These are phyloP conservation scores for Umbelopsis vinacea DNA, from an alignment of 192 early-diverging fungal genomes.

Conservation along the genomic window DNA sequence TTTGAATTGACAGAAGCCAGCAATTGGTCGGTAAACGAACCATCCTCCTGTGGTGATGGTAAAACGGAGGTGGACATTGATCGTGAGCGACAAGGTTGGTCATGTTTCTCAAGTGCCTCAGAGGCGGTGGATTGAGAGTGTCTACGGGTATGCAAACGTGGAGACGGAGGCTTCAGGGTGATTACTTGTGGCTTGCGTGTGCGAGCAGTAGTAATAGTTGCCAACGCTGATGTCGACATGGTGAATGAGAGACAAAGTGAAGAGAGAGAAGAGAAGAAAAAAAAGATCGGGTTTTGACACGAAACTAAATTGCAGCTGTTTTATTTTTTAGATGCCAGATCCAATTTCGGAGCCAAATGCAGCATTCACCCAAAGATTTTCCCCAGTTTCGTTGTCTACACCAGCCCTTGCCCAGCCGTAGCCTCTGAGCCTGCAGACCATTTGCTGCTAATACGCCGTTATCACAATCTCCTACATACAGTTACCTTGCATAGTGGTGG, in stretches of 20 bases:
- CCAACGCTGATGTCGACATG: slow-evolving; percentile 17
- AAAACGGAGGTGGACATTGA: slow-evolving; percentile 6
- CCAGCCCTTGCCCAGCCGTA: background rate
- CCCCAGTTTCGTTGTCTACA: slow-evolving; percentile 5
- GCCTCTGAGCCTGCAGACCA: no score
- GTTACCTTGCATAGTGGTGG: no score
- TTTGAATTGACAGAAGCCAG: slow-evolving; percentile 38
- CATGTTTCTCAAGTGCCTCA: background rate
- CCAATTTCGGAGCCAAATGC: slow-evolving; percentile 20
- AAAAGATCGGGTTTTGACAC: background rate
- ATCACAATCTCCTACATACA: no score
- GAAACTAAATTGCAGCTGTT: background rate
- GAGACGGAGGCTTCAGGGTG: slow-evolving; percentile 4
- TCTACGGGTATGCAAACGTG: slow-evolving; percentile 15
- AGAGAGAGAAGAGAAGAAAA: background rate
- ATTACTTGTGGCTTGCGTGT: slow-evolving; percentile 11
- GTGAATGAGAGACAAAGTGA: background rate
- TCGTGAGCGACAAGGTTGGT: background rate
- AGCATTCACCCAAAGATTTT: background rate
- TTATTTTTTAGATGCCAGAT: background rate
- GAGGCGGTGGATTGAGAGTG: slow-evolving; percentile 16
- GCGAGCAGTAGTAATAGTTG: slow-evolving; percentile 1
- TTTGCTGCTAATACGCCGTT: no score
- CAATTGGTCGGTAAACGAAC: slow-evolving; percentile 35
- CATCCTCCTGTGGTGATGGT: slow-evolving; percentile 29